Evolutionary conservation across 2,329 filamentous ascomycete species (phyloP).

Genomic region (Esteya vermicola): DNA sequence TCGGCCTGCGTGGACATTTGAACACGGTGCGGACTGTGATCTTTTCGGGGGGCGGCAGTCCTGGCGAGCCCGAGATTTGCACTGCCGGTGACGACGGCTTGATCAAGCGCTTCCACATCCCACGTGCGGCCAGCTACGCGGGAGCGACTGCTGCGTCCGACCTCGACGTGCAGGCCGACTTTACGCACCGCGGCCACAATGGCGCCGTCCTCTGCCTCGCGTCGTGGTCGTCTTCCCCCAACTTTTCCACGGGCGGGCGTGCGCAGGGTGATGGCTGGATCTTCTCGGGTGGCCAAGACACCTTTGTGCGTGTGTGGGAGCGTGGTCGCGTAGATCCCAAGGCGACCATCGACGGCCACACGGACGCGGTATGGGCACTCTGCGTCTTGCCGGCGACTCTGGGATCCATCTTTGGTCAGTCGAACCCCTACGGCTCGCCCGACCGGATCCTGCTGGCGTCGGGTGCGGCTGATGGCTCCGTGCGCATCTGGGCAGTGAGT

Average conservation of each 20-base stretch:
- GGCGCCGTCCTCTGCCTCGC: constrained; percentile 78
- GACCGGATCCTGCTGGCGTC: constrained; percentile 86
- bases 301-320: constrained; percentile 90
- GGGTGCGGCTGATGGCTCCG: constrained; percentile 77
- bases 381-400: constrained; percentile 80
- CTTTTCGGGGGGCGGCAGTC: constrained; percentile 91
- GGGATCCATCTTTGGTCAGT: constrained; percentile 65
- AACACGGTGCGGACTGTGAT: constrained; percentile 91
- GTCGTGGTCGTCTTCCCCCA: constrained; percentile 74
- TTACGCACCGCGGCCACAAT: constrained; percentile 88
- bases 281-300: constrained; percentile 91
- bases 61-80: constrained; percentile 91
- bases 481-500: constrained; percentile 90
- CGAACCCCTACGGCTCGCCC: constrained; percentile 59
- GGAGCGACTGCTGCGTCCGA: constrained; percentile 44
- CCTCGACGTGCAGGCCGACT: constrained; percentile 82
- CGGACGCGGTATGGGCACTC: constrained; percentile 89
- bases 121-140: constrained; percentile 47
- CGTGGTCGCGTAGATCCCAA: constrained; percentile 88
- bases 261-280: constrained; percentile 93
- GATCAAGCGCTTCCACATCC: constrained; percentile 94
- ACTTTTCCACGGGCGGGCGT: constrained; percentile 78
- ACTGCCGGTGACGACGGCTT: constrained; percentile 91
- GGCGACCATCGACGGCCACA: constrained; percentile 84
- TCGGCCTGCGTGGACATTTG: constrained; percentile 80